A percentile compares a stretch with the other conserved stretches of the same genome.
Conservation (phyloP, 106 monocot species). For the Allium sativum region DNA sequence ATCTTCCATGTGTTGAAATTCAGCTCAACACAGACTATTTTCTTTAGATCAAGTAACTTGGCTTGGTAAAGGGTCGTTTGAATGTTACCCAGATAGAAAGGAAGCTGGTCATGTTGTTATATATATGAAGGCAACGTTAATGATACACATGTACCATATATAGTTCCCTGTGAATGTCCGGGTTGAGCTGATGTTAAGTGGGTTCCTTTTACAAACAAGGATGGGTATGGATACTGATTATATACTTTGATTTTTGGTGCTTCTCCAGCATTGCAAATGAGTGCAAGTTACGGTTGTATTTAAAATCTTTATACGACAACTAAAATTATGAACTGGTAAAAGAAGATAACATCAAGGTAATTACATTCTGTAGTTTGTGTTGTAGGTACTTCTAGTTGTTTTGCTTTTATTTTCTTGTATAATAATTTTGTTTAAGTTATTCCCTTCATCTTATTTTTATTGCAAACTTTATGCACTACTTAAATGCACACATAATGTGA, state of each 20-base stretch:
- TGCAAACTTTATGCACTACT: no score
- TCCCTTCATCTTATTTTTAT: no score
- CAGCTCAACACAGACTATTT: conserved; percentile 45
- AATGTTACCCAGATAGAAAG: conserved; percentile 95
- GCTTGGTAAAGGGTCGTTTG: conserved; percentile 93
- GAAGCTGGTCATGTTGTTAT: conserved; percentile 76
- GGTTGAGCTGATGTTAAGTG: conserved; percentile 91
- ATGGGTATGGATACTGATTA: conserved; percentile 57
- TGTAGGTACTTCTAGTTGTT: no score
- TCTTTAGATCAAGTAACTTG: conserved; percentile 56
- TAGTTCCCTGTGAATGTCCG: conserved; percentile 65
- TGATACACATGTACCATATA: conserved; percentile 84
- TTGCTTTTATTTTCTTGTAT: no score
- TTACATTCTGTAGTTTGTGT: neutral
- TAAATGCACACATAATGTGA: no score
- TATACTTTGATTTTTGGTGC: conserved; percentile 62
- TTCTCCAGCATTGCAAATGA: conserved; percentile 89
- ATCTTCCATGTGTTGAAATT: conserved; percentile 78
- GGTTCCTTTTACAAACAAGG: conserved; percentile 46
- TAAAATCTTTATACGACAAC: conserved; percentile 72
- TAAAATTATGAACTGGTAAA: conserved; percentile 67
- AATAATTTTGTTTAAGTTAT: no score
- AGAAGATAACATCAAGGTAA: conserved; percentile 82
- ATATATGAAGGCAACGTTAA: conserved; percentile 50
- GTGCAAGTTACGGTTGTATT: conserved; percentile 62